A percentile compares a stretch with the other conserved stretches of the same genome.
Conservation (phyloP, 495 filamentous ascomycete species). For the Aspergillus indologenus region DNA sequence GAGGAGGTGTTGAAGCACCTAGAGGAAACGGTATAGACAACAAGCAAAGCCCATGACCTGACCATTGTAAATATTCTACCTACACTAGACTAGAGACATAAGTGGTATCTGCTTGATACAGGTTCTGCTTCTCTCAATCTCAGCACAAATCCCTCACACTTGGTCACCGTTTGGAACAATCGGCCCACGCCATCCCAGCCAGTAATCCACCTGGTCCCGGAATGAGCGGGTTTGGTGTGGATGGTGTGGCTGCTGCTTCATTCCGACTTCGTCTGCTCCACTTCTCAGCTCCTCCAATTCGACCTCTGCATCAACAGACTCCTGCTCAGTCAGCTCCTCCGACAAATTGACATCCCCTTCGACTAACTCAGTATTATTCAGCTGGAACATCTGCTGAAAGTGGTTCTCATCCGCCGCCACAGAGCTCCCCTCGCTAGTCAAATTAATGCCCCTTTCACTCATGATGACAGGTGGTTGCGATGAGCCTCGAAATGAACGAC, state of each 20-base stretch:
- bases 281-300: not conserved
- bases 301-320: not conserved
- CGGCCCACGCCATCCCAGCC: slow-evolving; percentile 40
- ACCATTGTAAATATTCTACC: not conserved
- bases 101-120: not conserved
- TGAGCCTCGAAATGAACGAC: not conserved
- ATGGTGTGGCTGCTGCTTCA: not conserved
- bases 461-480: not conserved
- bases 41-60: not conserved
- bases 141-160: not conserved
- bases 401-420: not conserved
- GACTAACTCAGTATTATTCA: not conserved
- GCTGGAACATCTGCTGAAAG: not conserved
- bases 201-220: slow-evolving; percentile 35
- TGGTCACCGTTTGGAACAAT: not conserved
- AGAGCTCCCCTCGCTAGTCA: not conserved
- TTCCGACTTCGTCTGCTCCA: not conserved
- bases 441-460: not conserved
- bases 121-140: too few species aligned
- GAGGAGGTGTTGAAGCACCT: slow-evolving; percentile 35
- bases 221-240: slow-evolving; percentile 2
- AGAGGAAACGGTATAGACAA: not conserved
- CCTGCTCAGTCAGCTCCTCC: not conserved
- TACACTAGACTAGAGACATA: not conserved
- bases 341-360: not conserved